Conservation (phyloP, 352 stramenopile genomes). For the Aphanomyces euteiches region DNA sequence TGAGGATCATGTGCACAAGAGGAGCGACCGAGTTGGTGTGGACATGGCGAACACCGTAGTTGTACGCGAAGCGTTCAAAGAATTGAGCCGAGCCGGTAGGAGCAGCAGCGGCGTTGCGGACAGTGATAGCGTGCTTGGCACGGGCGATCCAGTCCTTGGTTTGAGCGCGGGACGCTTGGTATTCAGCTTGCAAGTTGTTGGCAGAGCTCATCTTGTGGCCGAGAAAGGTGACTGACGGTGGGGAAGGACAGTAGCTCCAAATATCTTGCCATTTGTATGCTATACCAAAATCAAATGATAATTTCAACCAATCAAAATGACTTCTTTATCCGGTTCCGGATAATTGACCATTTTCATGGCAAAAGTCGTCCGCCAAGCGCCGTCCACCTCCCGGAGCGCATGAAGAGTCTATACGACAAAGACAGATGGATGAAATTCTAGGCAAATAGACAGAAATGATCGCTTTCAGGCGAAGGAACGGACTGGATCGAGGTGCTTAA, state of each 20-base stretch:
- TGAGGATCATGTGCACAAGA: conserved; percentile 23
- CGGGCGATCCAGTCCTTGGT: conserved; percentile 18
- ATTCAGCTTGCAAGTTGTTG: conserved; percentile 17
- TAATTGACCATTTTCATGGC: no score
- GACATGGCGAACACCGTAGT: conserved; percentile 24
- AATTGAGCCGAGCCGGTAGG: conserved; percentile 15
- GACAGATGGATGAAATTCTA: no score
- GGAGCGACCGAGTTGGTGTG: conserved; percentile 27
- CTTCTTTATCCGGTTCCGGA: not conserved
- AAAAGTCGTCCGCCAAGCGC: no score
- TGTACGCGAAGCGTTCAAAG: conserved; percentile 27
- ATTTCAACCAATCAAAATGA: not conserved
- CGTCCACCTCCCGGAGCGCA: no score
- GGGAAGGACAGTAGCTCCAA: not conserved
- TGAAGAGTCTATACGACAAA: no score
- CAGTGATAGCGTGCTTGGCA: conserved; percentile 17
- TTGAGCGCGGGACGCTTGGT: conserved; percentile 16
- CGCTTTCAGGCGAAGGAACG: no score
- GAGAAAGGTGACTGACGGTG: conserved; percentile 27
- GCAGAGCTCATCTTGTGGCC: conserved; percentile 20
- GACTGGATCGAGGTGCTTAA: no score
- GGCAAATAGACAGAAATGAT: no score
- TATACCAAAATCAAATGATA: not conserved
- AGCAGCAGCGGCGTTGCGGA: conserved; percentile 13
- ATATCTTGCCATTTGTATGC: not conserved